phyloP scores from a whole-genome alignment of 2,329 filamentous ascomycete genomes.

The Diaporthe amygdali region DNA sequence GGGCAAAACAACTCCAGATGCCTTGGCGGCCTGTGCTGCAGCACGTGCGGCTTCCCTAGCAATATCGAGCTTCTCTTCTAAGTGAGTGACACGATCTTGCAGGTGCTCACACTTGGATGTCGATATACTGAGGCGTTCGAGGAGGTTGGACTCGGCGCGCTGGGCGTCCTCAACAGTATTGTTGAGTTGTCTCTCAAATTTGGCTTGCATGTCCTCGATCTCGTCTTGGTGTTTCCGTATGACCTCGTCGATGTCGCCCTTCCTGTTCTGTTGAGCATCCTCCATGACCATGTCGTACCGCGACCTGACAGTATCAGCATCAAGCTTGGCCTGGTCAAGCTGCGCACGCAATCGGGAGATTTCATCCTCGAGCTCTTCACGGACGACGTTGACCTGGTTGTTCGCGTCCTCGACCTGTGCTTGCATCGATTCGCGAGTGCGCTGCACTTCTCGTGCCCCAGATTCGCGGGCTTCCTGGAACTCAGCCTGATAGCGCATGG shows the following conservation, averaged over 20 bases:
- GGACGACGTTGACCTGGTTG: conserved; percentile 82
- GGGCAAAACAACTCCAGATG: conserved; percentile 40
- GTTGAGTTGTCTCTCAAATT: conserved; percentile 75
- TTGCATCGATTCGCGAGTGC: conserved; percentile 79
- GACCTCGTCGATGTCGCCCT: conserved; percentile 56
- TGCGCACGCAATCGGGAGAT: conserved; percentile 74
- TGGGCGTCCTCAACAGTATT: conserved; percentile 83
- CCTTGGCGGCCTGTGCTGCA: conserved; percentile 77
- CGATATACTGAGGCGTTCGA: conserved; percentile 81
- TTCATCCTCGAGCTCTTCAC: conserved; percentile 82
- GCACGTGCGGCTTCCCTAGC: conserved; percentile 86
- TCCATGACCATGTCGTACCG: conserved; percentile 85
- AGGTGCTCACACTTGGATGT: conserved; percentile 85
- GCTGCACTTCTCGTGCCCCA: conserved; percentile 79
- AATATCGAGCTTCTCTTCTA: conserved; percentile 91
- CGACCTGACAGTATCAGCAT: conserved; percentile 80
- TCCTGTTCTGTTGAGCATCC: conserved; percentile 75
- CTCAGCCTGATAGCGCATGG: conserved; percentile 77
- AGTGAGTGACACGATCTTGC: conserved; percentile 80
- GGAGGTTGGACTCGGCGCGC: conserved; percentile 77
- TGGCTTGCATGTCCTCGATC: conserved; percentile 75
- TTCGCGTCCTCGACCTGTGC: conserved; percentile 83
- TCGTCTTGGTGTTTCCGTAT: conserved; percentile 68
- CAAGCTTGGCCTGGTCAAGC: conserved; percentile 77
- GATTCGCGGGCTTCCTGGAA: conserved; percentile 84